phyloP scores from a whole-genome alignment of 192 early-diverging fungal species.

The Coemansia biformis region DNA sequence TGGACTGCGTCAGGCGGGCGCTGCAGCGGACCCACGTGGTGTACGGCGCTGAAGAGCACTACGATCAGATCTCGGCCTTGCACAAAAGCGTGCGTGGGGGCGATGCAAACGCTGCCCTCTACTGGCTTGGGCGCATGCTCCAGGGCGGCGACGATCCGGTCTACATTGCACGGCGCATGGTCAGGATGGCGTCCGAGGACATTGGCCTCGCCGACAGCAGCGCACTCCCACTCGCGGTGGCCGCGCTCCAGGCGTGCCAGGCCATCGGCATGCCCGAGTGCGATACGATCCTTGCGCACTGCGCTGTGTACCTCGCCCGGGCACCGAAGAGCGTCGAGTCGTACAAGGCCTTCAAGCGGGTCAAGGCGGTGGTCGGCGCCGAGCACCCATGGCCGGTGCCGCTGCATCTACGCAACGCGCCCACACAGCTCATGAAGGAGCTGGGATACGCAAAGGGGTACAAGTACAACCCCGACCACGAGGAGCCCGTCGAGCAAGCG shows the following conservation, averaged over 20 bases:
- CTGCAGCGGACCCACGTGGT: constrained; percentile 76
- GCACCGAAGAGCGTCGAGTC: constrained; percentile 77
- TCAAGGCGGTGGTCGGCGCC: constrained; percentile 56
- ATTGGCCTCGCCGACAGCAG: constrained; percentile 79
- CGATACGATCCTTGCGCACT: constrained; percentile 76
- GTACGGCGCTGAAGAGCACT: constrained; percentile 87
- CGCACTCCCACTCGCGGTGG: constrained; percentile 66
- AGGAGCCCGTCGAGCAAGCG: constrained; percentile 67
- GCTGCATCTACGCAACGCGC: constrained; percentile 78
- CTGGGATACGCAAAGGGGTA: constrained; percentile 75
- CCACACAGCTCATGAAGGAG: constrained; percentile 73
- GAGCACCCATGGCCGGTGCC: constrained; percentile 77
- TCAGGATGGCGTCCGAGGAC: constrained; percentile 82
- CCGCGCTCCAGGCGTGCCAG: constrained; percentile 80
- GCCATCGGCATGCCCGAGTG: constrained; percentile 91
- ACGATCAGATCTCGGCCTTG: constrained; percentile 82
- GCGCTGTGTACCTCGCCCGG: constrained; percentile 69
- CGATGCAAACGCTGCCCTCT: constrained; percentile 71
- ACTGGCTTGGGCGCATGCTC: constrained; percentile 90
- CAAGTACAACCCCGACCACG: constrained; percentile 78
- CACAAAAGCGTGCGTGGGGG: constrained; percentile 87
- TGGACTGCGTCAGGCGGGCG: constrained; percentile 59
- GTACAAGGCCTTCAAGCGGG: constrained; percentile 70
- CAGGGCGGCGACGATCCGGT: constrained; percentile 86
- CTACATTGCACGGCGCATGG: constrained; percentile 74